Conservation (phyloP, 805 yeast genomes). For the Dipodascus geniculatus region DNA sequence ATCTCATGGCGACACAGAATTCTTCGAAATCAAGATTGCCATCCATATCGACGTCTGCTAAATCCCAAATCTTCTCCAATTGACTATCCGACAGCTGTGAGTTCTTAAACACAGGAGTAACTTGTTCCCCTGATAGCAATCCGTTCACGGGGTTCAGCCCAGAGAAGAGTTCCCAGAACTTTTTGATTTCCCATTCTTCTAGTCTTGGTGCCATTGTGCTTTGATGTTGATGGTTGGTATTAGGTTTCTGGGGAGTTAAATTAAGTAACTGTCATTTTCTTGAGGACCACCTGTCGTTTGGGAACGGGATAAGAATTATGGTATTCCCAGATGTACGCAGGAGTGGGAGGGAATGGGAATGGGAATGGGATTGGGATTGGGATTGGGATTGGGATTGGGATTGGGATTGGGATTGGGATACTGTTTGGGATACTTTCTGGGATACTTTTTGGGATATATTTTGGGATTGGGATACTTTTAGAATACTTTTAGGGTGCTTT, state of each 20-base stretch:
- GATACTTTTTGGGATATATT: not conserved
- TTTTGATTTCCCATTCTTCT: constrained; percentile 92
- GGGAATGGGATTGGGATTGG: too few species aligned
- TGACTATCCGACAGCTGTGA: constrained; percentile 72
- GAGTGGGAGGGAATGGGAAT: too few species aligned
- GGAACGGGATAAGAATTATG: too few species aligned
- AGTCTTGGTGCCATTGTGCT: constrained; percentile 26
- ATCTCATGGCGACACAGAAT: constrained; percentile 93
- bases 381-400: too few species aligned
- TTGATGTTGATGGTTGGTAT: not conserved
- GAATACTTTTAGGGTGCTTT: not conserved
- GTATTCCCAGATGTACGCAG: too few species aligned
- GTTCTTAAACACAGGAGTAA: constrained; percentile 76
- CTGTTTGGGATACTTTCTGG: not conserved
- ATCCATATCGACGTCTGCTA: constrained; percentile 80
- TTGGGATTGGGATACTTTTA: not conserved
- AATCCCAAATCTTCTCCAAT: constrained; percentile 76
- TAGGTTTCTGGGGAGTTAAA: not conserved
- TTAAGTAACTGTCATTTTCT: too few species aligned
- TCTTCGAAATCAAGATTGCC: constrained; percentile 93
- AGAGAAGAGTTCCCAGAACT: constrained; percentile 95
- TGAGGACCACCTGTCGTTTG: not conserved
- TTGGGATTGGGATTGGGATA: not conserved
- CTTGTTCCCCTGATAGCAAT: constrained; percentile 74
- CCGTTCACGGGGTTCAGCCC: constrained; percentile 77